Conservation (phyloP, 371 early-diverging fungal genomes). For the Mortierella sp. region DNA sequence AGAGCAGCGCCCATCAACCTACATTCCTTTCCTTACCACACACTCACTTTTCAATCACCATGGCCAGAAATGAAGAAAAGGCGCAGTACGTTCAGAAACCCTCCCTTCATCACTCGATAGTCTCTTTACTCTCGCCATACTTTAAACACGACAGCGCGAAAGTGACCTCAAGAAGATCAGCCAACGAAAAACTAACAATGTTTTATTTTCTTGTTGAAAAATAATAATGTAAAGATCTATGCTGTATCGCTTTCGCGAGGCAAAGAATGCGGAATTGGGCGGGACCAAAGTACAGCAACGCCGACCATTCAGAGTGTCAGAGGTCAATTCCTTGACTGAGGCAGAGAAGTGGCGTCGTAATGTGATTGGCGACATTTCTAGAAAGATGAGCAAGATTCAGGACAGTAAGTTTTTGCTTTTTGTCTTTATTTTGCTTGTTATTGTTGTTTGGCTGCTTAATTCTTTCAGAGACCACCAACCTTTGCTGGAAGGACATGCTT, state of each 20-base stretch:
- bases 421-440: background rate
- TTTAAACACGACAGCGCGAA: background rate
- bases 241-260: constrained; percentile 97
- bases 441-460: too few species aligned
- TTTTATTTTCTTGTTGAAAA: constrained; percentile 11
- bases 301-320: constrained; percentile 84
- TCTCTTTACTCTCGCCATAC: background rate
- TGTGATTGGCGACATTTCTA: constrained; percentile 88
- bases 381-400: constrained; percentile 92
- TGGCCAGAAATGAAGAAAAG: constrained; percentile 98
- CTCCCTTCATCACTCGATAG: background rate
- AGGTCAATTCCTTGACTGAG: constrained; percentile 78
- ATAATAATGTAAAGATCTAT: constrained; percentile 76
- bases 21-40: background rate
- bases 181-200: background rate
- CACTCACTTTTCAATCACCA: constrained; percentile 14
- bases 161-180: background rate
- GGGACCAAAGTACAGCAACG: constrained; percentile 71
- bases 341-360: constrained; percentile 94
- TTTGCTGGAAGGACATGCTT: too few species aligned
- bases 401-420: constrained; percentile 75
- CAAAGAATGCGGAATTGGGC: constrained; percentile 91
- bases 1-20: too few species aligned
- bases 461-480: too few species aligned
- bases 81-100: constrained; percentile 76